Percentiles rank a stretch among this genome's conserved stretches.
Conservation (phyloP, 257 asterid species). For the Forsythia suspensa region DNA sequence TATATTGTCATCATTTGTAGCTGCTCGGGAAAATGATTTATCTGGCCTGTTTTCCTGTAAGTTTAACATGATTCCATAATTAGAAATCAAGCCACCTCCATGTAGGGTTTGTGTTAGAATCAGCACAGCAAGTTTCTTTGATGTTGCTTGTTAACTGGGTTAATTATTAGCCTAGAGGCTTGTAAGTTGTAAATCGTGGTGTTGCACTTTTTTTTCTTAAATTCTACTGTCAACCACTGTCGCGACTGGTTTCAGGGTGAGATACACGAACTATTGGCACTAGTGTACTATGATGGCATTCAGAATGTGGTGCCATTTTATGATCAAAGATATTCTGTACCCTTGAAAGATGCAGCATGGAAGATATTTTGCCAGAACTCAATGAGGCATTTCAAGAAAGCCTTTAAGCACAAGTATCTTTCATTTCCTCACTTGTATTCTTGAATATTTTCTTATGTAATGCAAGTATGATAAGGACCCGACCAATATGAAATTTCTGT, state of each 20-base stretch:
- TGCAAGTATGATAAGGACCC: constrained; percentile 8
- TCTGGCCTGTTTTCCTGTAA: constrained; percentile 4
- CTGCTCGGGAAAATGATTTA: constrained; percentile 18
- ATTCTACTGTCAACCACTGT: constrained; percentile 13
- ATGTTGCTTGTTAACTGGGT: constrained; percentile 13
- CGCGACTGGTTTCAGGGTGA: constrained; percentile 69
- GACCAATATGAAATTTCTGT: constrained; percentile 19
- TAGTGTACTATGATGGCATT: constrained; percentile 92
- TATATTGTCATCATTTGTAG: background rate
- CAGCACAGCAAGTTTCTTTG: constrained; percentile 11
- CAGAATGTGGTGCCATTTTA: constrained; percentile 97
- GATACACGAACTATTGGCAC: constrained; percentile 93
- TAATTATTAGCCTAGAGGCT: constrained; percentile 12
- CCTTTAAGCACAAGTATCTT: constrained; percentile 72
- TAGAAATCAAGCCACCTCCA: constrained; percentile 11
- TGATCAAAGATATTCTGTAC: constrained; percentile 80
- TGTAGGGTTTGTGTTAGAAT: constrained; percentile 20
- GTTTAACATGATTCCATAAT: constrained; percentile 12
- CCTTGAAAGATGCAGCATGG: constrained; percentile 75
- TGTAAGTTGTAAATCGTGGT: constrained; percentile 16
- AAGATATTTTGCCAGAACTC: constrained; percentile 83
- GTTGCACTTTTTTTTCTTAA: background rate
- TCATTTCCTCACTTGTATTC: constrained; percentile 30
- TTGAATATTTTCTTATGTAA: constrained; percentile 29
- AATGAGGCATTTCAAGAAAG: constrained; percentile 87